Evolutionary conservation across 2,329 filamentous ascomycete genomes (phyloP).

Genomic region (Ophiostoma pallidulum): DNA sequence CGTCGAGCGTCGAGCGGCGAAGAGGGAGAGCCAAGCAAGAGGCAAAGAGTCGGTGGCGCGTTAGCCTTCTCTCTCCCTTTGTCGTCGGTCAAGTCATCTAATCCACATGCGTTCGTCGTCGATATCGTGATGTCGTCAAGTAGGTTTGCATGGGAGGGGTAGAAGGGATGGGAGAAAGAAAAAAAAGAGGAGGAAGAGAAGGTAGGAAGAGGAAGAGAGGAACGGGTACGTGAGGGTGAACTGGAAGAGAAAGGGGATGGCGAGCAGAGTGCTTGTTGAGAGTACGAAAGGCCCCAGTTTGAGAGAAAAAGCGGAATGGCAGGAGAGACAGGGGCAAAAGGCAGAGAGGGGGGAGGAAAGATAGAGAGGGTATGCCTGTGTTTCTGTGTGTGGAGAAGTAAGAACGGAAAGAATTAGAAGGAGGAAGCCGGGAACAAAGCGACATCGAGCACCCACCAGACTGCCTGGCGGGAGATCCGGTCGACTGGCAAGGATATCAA

Average conservation of each 20-base stretch:
- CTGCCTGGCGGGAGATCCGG: conserved; percentile 5
- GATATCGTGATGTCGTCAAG: conserved; percentile 22
- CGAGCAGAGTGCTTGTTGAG: conserved; percentile 1
- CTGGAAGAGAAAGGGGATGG: neutral
- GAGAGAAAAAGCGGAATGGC: neutral
- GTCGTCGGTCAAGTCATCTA: conserved; percentile 38
- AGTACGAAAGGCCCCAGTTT: neutral
- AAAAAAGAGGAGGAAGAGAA: conserved; percentile 17
- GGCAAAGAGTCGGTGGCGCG: conserved; percentile 18
- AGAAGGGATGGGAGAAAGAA: conserved; percentile 13
- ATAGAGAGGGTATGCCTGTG: neutral
- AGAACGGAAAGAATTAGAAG: conserved; percentile 8
- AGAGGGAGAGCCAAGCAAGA: neutral
- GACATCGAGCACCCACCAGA: neutral
- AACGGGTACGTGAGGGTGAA: neutral
- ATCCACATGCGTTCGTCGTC: conserved; percentile 23
- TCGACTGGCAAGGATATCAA: conserved; percentile 15
- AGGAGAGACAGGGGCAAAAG: neutral
- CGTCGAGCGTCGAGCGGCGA: conserved; percentile 7
- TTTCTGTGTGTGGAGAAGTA: conserved; percentile 4
- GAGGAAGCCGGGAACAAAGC: conserved; percentile 1
- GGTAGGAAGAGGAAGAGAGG: conserved; percentile 7
- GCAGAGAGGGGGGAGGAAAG: conserved; percentile 7
- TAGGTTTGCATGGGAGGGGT: conserved; percentile 21
- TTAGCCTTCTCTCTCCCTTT: conserved; percentile 21